Evolutionary conservation across 345 rosid species (phyloP).

Genomic region (Brassica rapa): DNA sequence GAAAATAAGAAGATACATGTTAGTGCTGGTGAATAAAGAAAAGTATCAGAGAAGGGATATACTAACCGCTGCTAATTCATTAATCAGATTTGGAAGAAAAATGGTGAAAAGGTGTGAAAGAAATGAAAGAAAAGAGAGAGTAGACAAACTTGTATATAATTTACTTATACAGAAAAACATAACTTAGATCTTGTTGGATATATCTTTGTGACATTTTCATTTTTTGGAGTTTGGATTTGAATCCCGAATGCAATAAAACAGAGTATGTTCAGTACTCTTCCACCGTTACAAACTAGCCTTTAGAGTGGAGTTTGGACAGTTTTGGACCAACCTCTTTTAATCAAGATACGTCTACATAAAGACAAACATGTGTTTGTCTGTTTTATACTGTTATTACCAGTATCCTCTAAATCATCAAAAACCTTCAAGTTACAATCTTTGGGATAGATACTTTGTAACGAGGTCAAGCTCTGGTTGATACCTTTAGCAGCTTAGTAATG

Average conservation of each 20-base stretch:
- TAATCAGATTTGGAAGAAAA: neutral
- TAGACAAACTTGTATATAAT: slow-evolving; percentile 23
- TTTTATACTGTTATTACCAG: neutral
- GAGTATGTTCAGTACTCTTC: neutral
- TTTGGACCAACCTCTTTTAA: neutral
- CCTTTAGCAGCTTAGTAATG: neutral
- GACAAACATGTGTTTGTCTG: neutral
- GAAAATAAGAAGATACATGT: neutral
- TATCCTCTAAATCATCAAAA: neutral
- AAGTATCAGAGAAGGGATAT: slow-evolving; percentile 1
- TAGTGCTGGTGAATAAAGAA: slow-evolving; percentile 30
- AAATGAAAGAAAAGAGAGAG: neutral
- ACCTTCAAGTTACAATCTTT: neutral
- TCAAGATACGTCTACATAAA: neutral
- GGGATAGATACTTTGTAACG: neutral
- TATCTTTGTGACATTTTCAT: neutral
- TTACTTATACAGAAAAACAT: neutral
- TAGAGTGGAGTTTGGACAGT: neutral
- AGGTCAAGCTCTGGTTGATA: neutral
- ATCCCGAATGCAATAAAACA: slow-evolving; percentile 14
- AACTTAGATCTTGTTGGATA: slow-evolving; percentile 4
- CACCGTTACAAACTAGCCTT: neutral
- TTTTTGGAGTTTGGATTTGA: neutral
- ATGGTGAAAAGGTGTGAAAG: neutral
- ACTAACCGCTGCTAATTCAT: slow-evolving; percentile 28